phyloP scores from a whole-genome alignment of 1,139 yeast genomes.

The Candida anutae region DNA sequence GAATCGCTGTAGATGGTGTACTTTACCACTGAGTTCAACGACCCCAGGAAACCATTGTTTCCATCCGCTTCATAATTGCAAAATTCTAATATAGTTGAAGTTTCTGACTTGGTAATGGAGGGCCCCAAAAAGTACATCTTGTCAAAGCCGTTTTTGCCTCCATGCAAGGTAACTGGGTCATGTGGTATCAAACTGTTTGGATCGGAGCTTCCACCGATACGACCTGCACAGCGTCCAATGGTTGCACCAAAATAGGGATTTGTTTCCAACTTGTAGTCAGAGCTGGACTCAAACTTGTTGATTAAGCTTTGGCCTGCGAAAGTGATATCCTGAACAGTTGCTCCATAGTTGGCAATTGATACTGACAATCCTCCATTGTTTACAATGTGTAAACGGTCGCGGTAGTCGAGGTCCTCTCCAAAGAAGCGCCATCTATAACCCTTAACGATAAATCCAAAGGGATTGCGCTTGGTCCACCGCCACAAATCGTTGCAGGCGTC shows the following conservation, averaged over 20 bases:
- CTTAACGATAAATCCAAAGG: constrained; percentile 49
- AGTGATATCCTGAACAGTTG: constrained; percentile 36
- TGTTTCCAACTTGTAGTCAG: constrained; percentile 24
- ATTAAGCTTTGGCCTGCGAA: constrained; percentile 28
- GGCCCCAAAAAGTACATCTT: constrained; percentile 45
- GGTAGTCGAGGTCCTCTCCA: constrained; percentile 7
- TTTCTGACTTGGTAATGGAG: constrained; percentile 25
- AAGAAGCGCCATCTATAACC: constrained; percentile 29
- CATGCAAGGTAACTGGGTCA: constrained; percentile 48
- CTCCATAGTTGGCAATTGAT: constrained; percentile 45
- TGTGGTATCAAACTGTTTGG: too few relatives aligned
- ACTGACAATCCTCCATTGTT: constrained; percentile 31
- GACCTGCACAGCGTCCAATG: constrained; percentile 58
- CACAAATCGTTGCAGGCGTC: constrained; percentile 69
- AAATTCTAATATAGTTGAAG: constrained; percentile 30
- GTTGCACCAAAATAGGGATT: constrained; percentile 57
- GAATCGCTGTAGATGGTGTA: constrained; percentile 28
- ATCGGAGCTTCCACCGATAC: constrained; percentile 38
- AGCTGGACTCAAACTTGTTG: constrained; percentile 26
- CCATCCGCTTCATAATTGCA: constrained; percentile 37
- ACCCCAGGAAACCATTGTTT: constrained; percentile 50
- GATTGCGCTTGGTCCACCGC: constrained; percentile 71
- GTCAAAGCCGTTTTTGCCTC: constrained; percentile 49
- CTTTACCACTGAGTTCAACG: constrained; percentile 33
- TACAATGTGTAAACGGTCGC: constrained; percentile 35